A percentile compares a stretch with the other conserved stretches of the same genome.
Evolutionary conservation across 2,329 filamentous ascomycete genomes (phyloP).

Genomic region (Leptodontidium sp.): DNA sequence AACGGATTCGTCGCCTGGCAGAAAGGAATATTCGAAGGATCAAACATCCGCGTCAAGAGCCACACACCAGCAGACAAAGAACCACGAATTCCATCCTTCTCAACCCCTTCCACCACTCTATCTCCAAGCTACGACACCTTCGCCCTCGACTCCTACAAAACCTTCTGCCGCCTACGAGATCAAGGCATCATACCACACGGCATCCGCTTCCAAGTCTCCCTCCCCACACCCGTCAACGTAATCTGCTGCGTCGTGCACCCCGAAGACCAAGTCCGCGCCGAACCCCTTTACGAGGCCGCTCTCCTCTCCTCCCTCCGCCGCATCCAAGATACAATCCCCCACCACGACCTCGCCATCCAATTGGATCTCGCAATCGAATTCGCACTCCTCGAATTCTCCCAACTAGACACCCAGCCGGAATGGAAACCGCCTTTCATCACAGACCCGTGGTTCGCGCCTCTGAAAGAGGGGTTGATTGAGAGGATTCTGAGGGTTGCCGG

Average conservation of each 20-base stretch:
- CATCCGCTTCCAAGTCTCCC: constrained; percentile 47
- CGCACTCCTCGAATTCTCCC: constrained; percentile 35
- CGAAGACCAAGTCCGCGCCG: constrained; percentile 40
- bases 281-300: constrained; percentile 44
- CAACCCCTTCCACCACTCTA: constrained; percentile 7
- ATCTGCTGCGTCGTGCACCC: constrained; percentile 32
- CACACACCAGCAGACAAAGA: constrained; percentile 22
- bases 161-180: constrained; percentile 39
- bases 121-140: constrained; percentile 43
- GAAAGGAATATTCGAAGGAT: constrained; percentile 43
- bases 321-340: constrained; percentile 45
- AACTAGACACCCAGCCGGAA: constrained; percentile 39
- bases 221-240: constrained; percentile 45
- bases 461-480: constrained; percentile 48
- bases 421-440: constrained; percentile 7
- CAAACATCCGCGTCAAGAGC: constrained; percentile 21
- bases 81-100: background rate
- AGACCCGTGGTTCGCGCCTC: constrained; percentile 45
- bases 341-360: constrained; percentile 46
- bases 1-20: constrained; percentile 49
- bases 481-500: constrained; percentile 46
- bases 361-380: constrained; percentile 41
- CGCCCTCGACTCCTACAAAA: constrained; percentile 44
- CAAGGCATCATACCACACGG: constrained; percentile 39
- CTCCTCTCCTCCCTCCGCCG: constrained; percentile 38